Base-by-base conservation (phyloP, 1,284 basidiomycete genomes). In the Sporisorium reilianum region DNA sequence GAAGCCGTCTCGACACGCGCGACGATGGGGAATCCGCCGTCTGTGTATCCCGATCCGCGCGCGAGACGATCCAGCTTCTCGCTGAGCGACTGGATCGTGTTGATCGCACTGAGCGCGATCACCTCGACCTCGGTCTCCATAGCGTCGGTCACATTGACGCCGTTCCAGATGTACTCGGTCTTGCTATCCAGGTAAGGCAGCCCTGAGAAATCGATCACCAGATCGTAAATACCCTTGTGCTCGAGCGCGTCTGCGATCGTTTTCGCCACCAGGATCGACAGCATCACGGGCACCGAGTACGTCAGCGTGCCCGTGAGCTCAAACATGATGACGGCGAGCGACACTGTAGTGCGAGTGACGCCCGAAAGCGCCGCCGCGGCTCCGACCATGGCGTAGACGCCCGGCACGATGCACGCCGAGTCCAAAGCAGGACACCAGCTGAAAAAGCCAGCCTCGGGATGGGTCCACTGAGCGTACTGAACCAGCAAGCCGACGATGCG, bases 321-420 rank as follows among this genome's bases (percentile, higher is more conserved):
- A 80, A 97, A 93, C 89, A 97, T 94, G 86, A 98, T 98, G 56
- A 98, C 95, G 2, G 94, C 95, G 53, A 97, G 88, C 2, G 94
- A 95, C 10, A 97, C 93, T 0, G 93, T 94, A 16, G 92, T 93
- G 38, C 93, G 88, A 82, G 84, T 93, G 88, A 64, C 89, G 88
- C 57, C 92, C 9, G 90, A 91, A 0, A 93, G 86, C 88, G 92
- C 91, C 1, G 91, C 91, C 30, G 92, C 90, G 20, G 92, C 92
- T 1, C 92, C 92, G 38, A 93, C 90, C 23, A 93, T 91, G 16
- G 92, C 91, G 79, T 94, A 94, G 76, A 93, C 92, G 32, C 91
- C 91, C 3, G 92, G 92, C 5, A 90, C 91, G 48, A 93, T 89
- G 66, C 80, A 81, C 6, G 79, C 61, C 30, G 66, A 57, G 54